Evolutionary conservation across 75 land plant genomes (phyloP).

Genomic region (Isoetes taiwanensis): DNA sequence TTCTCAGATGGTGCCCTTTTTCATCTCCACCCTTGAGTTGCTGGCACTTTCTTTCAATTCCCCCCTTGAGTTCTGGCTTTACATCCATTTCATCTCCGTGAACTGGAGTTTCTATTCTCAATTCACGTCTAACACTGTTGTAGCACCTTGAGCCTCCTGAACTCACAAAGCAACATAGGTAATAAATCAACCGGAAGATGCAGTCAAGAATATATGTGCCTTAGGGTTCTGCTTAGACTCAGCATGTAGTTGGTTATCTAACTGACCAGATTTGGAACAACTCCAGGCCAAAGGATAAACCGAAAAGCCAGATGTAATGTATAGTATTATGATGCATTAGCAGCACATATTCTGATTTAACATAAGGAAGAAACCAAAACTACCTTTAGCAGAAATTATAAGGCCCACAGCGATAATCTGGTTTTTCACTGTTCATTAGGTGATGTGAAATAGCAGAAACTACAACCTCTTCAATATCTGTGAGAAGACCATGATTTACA

Average conservation of each 20-base stretch:
- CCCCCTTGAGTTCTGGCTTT: not conserved
- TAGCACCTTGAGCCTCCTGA: slow-evolving; percentile 15
- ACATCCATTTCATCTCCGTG: slow-evolving; percentile 18
- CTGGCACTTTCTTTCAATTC: slow-evolving; percentile 3
- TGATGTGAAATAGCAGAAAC: slow-evolving; percentile 81
- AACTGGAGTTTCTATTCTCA: slow-evolving; percentile 19
- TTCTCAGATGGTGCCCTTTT: too few relatives aligned
- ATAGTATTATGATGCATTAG: not conserved
- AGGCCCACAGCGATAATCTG: slow-evolving; percentile 73
- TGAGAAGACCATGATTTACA: not conserved
- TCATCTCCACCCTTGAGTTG: too few relatives aligned
- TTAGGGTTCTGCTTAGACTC: slow-evolving; percentile 39
- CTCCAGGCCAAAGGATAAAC: slow-evolving; percentile 70
- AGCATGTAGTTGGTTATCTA: slow-evolving; percentile 29
- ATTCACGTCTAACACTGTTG: slow-evolving; percentile 21
- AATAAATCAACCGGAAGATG: not conserved
- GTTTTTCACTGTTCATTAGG: slow-evolving; percentile 57
- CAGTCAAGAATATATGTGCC: not conserved
- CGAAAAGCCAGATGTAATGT: slow-evolving; percentile 1
- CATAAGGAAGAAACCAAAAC: not conserved
- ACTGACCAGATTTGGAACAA: slow-evolving; percentile 48
- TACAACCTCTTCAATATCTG: slow-evolving; percentile 70
- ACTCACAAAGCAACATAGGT: not conserved
- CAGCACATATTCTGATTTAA: not conserved
- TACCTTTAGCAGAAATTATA: slow-evolving; percentile 68